Percentiles rank a stretch among this genome's conserved stretches.
Conservation (phyloP, 2,329 filamentous ascomycete genomes). For the Teratosphaeria zuluensis region DNA sequence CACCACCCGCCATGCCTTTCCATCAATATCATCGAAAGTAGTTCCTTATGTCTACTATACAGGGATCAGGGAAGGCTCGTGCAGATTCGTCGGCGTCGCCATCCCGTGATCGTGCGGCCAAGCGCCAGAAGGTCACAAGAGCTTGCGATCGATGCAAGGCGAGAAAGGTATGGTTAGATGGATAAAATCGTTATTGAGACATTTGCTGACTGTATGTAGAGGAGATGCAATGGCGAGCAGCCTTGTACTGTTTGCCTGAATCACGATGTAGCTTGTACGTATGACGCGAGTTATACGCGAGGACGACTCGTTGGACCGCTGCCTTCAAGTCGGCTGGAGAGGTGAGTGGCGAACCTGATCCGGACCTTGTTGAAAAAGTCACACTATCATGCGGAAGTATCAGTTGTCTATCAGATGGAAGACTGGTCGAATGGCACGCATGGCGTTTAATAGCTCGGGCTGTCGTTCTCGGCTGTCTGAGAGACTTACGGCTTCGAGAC, state of each 20-base stretch:
- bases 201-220: background rate
- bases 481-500: no score
- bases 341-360: background rate
- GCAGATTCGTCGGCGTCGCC: background rate
- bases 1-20: background rate
- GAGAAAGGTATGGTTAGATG: background rate
- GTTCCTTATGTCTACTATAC: background rate
- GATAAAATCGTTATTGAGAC: no score
- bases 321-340: slow-evolving; percentile 21
- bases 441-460: no score
- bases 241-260: slow-evolving; percentile 30
- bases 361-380: no score
- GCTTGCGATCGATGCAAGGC: slow-evolving; percentile 25
- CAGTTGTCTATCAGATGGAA: no score
- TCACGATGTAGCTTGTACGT: slow-evolving; percentile 34
- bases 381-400: no score
- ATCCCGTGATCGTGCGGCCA: background rate
- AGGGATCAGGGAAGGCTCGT: background rate
- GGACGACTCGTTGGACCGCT: slow-evolving; percentile 17
- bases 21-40: background rate
- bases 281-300: slow-evolving; percentile 41
- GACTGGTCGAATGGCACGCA: background rate
- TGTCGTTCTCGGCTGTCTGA: no score
- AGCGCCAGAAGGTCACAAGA: slow-evolving; percentile 17
- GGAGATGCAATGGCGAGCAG: slow-evolving; percentile 31